Base-by-base conservation (phyloP, 2,329 filamentous ascomycete genomes). In the Lithohypha guttulata region DNA sequence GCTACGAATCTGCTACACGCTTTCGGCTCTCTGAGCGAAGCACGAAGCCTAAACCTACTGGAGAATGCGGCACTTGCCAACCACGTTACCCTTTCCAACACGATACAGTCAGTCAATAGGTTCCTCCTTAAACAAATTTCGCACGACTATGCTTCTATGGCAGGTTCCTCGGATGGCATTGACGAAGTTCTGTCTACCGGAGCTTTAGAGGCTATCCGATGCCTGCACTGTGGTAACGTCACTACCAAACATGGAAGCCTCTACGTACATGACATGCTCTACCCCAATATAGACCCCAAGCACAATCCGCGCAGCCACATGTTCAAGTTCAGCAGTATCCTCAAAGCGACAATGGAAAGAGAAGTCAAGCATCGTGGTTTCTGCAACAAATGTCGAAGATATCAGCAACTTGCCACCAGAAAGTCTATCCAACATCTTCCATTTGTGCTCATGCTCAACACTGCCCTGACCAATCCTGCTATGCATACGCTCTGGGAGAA, bases 1-100 rank as follows among this genome's bases (percentile, higher is more conserved):
- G 91, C 91, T 10, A 94, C 89, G 0, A 98, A 98, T 55, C 73
- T 98, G 46, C 66, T 96, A 21, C 93, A 91, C 59, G 84, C 86
- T 0, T 79, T 98, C 42, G 87, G 84, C 56, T 81, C 79, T 48
- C 80, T 86, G 45, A 79, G 84, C 2, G 83, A 87, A 65, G 81
- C 83, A 31, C 75, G 75, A 1, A 81, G 77, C 14, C 63, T 93
- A 18, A 83, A 84, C 2, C 68, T 98, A 4, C 68, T 96, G 1
- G 91, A 98, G 57, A 86, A 94, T 53, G 81, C 87, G 42, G 65
- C 50, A 22, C 39, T 51, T 7, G 62, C 79, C 9, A 77, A 80
- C 29, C 79, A 77, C 38, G 77, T 78, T 13, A 74, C 83, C 5
- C 68, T 93, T 2, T 82, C 84, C 1, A 71, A 74, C 17, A 89